Percentiles rank a stretch among this genome's conserved stretches.
These are phyloP conservation scores for Pterocarpus macrocarpus DNA, from an alignment of 306 rosid genomes.

Conservation along the genomic window DNA sequence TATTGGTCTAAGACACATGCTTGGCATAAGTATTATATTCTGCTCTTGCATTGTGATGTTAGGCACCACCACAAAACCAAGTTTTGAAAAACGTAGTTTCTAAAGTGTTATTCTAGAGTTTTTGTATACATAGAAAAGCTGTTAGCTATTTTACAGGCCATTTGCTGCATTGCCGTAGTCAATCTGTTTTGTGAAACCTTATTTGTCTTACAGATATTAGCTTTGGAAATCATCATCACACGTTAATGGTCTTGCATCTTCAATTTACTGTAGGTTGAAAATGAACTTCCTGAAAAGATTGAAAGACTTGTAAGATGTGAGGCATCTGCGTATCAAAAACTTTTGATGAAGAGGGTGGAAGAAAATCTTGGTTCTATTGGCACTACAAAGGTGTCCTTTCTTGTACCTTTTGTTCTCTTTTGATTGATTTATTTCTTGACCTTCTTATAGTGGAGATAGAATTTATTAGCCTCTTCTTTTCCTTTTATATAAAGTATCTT, in stretches of 20 bases:
- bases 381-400: constrained; percentile 68
- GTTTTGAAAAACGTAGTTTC: not conserved
- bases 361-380: constrained; percentile 97
- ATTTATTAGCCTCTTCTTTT: not conserved
- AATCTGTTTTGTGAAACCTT: constrained; percentile 16
- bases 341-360: constrained; percentile 97
- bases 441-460: constrained; percentile 22
- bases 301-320: constrained; percentile 96
- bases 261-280: constrained; percentile 65
- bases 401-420: constrained; percentile 22
- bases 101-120: not conserved
- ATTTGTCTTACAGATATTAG: constrained; percentile 19
- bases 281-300: constrained; percentile 93
- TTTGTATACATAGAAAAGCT: not conserved
- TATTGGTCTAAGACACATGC: not conserved
- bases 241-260: constrained; percentile 44
- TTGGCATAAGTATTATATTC: not conserved
- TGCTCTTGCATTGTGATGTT: constrained; percentile 1
- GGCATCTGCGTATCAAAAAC: constrained; percentile 99
- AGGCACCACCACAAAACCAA: not conserved
- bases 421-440: not conserved
- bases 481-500: constrained; percentile 21
- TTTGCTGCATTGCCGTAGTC: not conserved
- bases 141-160: not conserved
- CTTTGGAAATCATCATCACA: constrained; percentile 30